Percentiles rank a stretch among this genome's conserved stretches.
These are phyloP conservation scores for Chlorella vulgaris DNA, from an alignment of 139 green algal genomes.

Conservation along the genomic window DNA sequence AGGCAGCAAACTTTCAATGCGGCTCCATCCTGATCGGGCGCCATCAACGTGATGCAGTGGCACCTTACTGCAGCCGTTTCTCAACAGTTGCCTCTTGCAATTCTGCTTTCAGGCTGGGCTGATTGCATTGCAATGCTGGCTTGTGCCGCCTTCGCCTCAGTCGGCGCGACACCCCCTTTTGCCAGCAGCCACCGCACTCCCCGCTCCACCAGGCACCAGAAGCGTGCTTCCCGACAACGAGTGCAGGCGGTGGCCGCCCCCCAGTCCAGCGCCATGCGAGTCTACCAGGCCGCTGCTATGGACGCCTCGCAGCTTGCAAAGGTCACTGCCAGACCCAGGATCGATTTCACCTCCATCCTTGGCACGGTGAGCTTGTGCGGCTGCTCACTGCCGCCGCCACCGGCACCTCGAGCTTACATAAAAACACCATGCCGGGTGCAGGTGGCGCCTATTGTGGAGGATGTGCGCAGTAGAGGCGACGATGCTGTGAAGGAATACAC, in stretches of 20 bases:
- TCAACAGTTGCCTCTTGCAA: too few species aligned
- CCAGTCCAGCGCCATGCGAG: constrained; percentile 31
- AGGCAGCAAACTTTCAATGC: background rate
- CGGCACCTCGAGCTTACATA: too few species aligned
- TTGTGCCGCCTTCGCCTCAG: too few species aligned
- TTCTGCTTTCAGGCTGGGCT: too few species aligned
- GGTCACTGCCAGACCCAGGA: constrained; percentile 74
- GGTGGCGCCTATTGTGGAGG: constrained; percentile 91
- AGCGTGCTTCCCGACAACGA: background rate
- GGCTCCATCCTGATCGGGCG: background rate
- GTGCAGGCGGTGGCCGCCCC: constrained; percentile 31
- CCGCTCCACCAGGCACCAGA: too few species aligned
- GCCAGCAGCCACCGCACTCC: background rate
- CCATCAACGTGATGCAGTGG: background rate
- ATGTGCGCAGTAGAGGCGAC: constrained; percentile 84
- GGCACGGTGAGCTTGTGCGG: constrained; percentile 64
- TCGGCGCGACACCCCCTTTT: too few species aligned
- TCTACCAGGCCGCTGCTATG: constrained; percentile 41
- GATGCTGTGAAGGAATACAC: constrained; percentile 91
- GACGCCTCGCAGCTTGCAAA: constrained; percentile 45
- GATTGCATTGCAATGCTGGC: too few species aligned
- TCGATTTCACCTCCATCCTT: constrained; percentile 93
- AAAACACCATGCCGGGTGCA: constrained; percentile 50
- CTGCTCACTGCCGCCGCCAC: background rate
- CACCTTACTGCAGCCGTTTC: too few species aligned